A percentile compares a stretch with the other conserved stretches of the same genome.
These are phyloP conservation scores for Gossypium turneri DNA, from an alignment of 345 rosid genomes.

Conservation along the genomic window DNA sequence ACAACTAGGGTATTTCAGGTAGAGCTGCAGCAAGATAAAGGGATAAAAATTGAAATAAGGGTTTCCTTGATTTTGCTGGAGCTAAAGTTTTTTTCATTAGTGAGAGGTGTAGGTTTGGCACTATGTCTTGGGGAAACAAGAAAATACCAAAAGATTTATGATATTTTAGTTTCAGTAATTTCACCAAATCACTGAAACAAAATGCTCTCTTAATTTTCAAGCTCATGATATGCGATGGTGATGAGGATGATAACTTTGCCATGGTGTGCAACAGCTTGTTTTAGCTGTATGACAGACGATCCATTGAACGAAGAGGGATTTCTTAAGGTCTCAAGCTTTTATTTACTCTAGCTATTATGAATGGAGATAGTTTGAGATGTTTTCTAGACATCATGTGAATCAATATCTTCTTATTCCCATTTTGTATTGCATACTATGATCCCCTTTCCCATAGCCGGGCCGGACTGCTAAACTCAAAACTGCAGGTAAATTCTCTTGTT, in stretches of 20 bases:
- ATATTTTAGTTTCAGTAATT: neutral
- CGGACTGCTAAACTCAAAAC: slow-evolving; percentile 59
- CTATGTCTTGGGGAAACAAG: neutral
- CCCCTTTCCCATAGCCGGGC: slow-evolving; percentile 51
- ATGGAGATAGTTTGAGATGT: neutral
- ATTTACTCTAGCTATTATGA: neutral
- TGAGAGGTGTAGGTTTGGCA: neutral
- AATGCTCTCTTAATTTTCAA: neutral
- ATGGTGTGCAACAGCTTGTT: neutral
- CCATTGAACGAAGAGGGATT: neutral
- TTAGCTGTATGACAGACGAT: neutral
- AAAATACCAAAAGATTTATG: neutral
- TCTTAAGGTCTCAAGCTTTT: neutral
- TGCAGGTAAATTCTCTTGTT: slow-evolving; percentile 48
- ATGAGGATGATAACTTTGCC: neutral
- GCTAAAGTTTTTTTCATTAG: neutral
- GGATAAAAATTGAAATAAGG: neutral
- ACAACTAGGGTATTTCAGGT: neutral
- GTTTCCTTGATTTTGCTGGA: neutral
- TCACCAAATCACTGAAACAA: neutral
- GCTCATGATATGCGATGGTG: neutral
- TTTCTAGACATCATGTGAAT: neutral
- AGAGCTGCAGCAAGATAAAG: neutral
- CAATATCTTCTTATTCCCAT: neutral
- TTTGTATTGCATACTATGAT: slow-evolving; percentile 57